Conservation (phyloP, 441 rosid species). For the Gossypium lobatum region DNA sequence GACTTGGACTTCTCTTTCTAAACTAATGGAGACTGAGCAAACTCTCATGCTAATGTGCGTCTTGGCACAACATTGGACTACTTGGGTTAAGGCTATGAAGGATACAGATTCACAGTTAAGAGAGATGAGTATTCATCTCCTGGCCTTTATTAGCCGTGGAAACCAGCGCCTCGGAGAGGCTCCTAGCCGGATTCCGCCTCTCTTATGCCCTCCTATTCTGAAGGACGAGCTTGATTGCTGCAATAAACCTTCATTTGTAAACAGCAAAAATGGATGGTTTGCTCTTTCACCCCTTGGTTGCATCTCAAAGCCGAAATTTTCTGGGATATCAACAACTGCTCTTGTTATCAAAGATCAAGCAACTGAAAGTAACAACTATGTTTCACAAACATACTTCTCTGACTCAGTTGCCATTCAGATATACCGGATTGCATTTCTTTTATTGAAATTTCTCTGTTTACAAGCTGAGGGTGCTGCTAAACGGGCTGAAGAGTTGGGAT, state of each 20-base stretch:
- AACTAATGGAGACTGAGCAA: slow-evolving; percentile 81
- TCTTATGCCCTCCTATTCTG: slow-evolving; percentile 54
- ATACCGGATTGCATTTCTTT: slow-evolving; percentile 65
- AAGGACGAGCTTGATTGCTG: slow-evolving; percentile 68
- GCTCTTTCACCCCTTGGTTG: slow-evolving; percentile 65
- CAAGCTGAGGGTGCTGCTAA: slow-evolving; percentile 81
- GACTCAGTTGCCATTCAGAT: slow-evolving; percentile 83
- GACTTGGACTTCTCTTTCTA: slow-evolving; percentile 59
- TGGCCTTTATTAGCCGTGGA: slow-evolving; percentile 88
- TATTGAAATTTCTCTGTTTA: slow-evolving; percentile 72
- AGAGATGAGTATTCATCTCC: slow-evolving; percentile 76
- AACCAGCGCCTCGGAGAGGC: slow-evolving; percentile 63
- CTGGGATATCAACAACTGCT: slow-evolving; percentile 40
- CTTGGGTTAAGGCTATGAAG: slow-evolving; percentile 73
- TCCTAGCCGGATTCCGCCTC: slow-evolving; percentile 38
- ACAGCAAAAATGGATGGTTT: slow-evolving; percentile 85
- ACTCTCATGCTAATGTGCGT: slow-evolving; percentile 77
- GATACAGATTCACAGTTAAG: slow-evolving; percentile 68
- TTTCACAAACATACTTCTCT: slow-evolving; percentile 59
- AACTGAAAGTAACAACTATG: slow-evolving; percentile 31
- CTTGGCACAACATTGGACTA: slow-evolving; percentile 60
- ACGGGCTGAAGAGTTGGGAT: slow-evolving; percentile 88
- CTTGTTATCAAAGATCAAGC: slow-evolving; percentile 46
- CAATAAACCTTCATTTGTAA: slow-evolving; percentile 53
- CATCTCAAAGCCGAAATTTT: slow-evolving; percentile 33